Conservation (phyloP, 2,329 filamentous ascomycete species). For the Pestalotiopsis fici region DNA sequence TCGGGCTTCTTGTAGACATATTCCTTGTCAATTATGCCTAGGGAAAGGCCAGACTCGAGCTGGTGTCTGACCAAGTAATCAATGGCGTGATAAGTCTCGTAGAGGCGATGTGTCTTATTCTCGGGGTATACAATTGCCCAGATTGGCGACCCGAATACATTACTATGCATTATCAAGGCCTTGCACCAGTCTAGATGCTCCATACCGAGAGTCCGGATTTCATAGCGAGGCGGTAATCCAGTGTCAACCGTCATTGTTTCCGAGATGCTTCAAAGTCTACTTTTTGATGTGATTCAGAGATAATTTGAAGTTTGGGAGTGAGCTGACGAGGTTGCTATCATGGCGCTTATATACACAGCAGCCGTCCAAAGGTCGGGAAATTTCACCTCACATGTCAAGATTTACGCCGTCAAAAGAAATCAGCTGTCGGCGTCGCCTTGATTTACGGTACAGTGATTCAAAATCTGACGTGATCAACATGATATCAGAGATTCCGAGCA, state of each 20-base stretch:
- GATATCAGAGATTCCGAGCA: too few species aligned
- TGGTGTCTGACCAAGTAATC: conserved; percentile 22
- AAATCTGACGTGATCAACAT: too few species aligned
- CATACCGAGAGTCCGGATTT: conserved; percentile 25
- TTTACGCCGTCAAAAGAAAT: too few species aligned
- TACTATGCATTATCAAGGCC: conserved; percentile 26
- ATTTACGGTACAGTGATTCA: too few species aligned
- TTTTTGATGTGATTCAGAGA: too few species aligned
- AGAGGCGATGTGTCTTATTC: conserved; percentile 13
- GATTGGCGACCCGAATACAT: conserved; percentile 21
- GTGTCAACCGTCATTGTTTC: conserved; percentile 2
- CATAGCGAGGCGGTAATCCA: conserved; percentile 16
- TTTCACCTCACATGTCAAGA: too few species aligned
- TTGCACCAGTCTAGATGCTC: conserved; percentile 23
- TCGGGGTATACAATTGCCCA: conserved; percentile 21
- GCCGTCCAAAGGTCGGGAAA: too few species aligned
- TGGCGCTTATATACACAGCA: too few species aligned
- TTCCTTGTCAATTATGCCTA: conserved; percentile 17
- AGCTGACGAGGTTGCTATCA: too few species aligned
- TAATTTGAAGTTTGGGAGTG: too few species aligned
- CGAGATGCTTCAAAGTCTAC: too few species aligned
- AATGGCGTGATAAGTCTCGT: conserved; percentile 10
- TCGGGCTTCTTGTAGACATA: conserved; percentile 21
- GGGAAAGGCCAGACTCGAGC: conserved; percentile 14
- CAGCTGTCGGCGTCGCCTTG: too few species aligned